Evolutionary conservation across 1,139 yeast genomes (phyloP).

Genomic region (Yamadazyma conglobata): DNA sequence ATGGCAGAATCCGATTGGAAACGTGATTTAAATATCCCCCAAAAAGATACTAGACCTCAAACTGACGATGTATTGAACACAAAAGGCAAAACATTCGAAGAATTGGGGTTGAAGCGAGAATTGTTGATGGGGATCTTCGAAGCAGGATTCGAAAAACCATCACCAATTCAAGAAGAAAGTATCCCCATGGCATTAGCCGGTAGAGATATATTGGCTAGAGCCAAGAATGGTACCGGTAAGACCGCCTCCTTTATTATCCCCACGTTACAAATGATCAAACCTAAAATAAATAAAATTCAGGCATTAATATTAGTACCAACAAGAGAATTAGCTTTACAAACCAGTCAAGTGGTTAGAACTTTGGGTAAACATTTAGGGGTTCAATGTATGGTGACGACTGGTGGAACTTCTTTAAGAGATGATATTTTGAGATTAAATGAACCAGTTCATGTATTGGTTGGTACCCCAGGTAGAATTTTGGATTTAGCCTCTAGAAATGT

Average conservation of each 20-base stretch:
- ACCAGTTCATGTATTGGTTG: constrained; percentile 87
- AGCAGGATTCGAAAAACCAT: constrained; percentile 97
- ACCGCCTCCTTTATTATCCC: constrained; percentile 96
- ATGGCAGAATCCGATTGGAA: constrained; percentile 61
- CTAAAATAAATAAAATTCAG: constrained; percentile 81
- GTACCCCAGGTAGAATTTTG: constrained; percentile 95
- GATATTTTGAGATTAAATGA: constrained; percentile 92
- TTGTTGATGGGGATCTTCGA: constrained; percentile 97
- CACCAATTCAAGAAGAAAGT: constrained; percentile 97
- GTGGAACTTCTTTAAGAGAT: constrained; percentile 93
- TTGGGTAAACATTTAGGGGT: constrained; percentile 90
- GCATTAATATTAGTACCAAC: constrained; percentile 89
- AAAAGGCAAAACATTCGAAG: constrained; percentile 89
- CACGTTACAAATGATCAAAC: constrained; percentile 77
- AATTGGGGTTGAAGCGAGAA: constrained; percentile 86
- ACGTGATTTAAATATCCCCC: constrained; percentile 67
- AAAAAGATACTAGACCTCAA: constrained; percentile 86
- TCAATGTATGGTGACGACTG: constrained; percentile 97
- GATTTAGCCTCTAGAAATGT: constrained; percentile 88
- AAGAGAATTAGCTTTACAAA: constrained; percentile 93
- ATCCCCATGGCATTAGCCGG: constrained; percentile 96
- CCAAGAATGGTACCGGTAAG: constrained; percentile 98
- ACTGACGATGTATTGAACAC: constrained; percentile 95
- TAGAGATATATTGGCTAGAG: constrained; percentile 94
- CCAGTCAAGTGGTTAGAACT: constrained; percentile 97